Conservation (phyloP, 2,329 filamentous ascomycete genomes). For the Ceratocystis diversiconidia region DNA sequence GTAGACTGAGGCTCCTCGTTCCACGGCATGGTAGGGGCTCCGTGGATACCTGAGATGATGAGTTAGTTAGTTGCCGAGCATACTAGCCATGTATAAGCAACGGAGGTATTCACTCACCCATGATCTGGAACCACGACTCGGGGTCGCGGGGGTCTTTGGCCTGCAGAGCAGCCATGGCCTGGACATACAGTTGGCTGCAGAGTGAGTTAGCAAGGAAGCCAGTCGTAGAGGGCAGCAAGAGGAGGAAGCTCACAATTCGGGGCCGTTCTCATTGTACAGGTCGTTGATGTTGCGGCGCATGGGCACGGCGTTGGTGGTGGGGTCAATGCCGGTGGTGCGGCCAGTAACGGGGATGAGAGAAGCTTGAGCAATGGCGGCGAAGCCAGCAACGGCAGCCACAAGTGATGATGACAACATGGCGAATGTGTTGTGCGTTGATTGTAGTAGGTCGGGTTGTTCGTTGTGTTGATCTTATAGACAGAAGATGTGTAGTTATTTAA, state of each 20-base stretch:
- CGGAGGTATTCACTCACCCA: conserved; percentile 26
- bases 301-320: conserved; percentile 29
- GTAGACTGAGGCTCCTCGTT: conserved; percentile 27
- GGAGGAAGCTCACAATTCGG: conserved; percentile 29
- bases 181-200: conserved; percentile 36
- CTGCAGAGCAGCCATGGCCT: conserved; percentile 32
- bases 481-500: not conserved
- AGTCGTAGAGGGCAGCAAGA: too few relatives aligned
- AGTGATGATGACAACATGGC: conserved; percentile 9
- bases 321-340: conserved; percentile 26
- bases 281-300: conserved; percentile 35
- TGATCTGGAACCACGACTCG: conserved; percentile 37
- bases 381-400: conserved; percentile 8
- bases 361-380: not conserved
- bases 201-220: conserved; percentile 12
- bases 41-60: conserved; percentile 27
- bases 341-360: conserved; percentile 26
- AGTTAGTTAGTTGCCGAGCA: not conserved
- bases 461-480: not conserved
- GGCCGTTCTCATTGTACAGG: conserved; percentile 29
- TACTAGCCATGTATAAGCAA: not conserved
- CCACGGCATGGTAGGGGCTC: conserved; percentile 31
- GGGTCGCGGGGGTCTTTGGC: conserved; percentile 29
- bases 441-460: too few relatives aligned
- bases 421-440: not conserved